Base-by-base conservation (phyloP, 164 flowering plant genomes). In the Stephania japonica region DNA sequence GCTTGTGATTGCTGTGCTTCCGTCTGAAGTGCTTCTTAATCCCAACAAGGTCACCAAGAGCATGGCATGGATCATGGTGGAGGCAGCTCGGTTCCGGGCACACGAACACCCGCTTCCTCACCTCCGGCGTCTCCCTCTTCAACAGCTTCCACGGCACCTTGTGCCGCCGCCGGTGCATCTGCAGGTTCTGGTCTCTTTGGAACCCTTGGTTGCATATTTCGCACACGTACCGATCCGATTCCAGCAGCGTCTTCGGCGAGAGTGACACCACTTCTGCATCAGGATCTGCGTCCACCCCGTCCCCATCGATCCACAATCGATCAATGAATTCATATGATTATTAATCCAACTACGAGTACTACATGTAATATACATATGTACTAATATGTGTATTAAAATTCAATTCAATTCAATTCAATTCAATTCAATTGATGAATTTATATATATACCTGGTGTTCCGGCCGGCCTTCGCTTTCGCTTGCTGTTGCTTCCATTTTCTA, bases 131-230 rank as follows among this genome's bases (percentile, higher is more conserved):
- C 83, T 91, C 96, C 26, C 98, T 82, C 86, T 95, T 95, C 42
- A 93, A 80, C 27, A 95, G 84, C 84, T 95, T 95, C 99, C 99
- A 95, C 1, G 98, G 97, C 9, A 95, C 99, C 83, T 95, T 95
- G 81, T 95, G 99, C 70, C 98, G 62, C 16, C 99, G 72, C 71
- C 98, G 71, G 73, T 95, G 99, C 99, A 95, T 95, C 89, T 95
- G 99, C 11, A 95, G 87, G 82, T 95, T 94, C 77, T 94, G 99
- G 80, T 94, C 98, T 64, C 98, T 78, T 73, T 92, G 97, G 66
- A 94, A 94, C 72, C 98, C 98, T 76, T 94, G 98, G 78, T 88
- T 88, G 86, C 98, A 94, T 84, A 94, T 92, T 93, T 94, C 99
- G 42, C 99, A 94, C 12, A 95, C 92, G 69, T 93, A 93, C 19